These are phyloP conservation scores for Elongisporangium senticosum DNA, from an alignment of 352 stramenopile genomes.

Conservation along the genomic window DNA sequence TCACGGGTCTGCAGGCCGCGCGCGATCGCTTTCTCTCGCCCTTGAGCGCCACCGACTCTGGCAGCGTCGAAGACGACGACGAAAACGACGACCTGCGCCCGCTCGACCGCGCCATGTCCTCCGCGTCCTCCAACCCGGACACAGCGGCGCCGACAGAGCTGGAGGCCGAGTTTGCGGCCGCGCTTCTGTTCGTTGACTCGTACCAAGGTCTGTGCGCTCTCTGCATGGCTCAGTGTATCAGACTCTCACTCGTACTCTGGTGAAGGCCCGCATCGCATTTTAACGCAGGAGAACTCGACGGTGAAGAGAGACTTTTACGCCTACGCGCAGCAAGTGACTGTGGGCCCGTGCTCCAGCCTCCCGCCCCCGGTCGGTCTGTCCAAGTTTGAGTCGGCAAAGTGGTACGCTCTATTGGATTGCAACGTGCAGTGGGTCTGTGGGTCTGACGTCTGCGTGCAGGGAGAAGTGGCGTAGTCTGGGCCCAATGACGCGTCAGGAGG, in stretches of 20 bases:
- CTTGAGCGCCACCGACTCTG: conserved; percentile 9
- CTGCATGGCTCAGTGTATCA: neutral
- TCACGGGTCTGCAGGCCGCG: conserved; percentile 29
- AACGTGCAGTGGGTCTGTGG: conserved; percentile 1
- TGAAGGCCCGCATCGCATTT: conserved; percentile 63
- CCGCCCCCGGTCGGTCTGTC: conserved; percentile 24
- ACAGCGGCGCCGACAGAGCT: conserved; percentile 25
- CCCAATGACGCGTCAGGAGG: conserved; percentile 61
- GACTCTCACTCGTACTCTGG: neutral
- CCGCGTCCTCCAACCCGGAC: conserved; percentile 15
- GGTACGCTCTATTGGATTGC: conserved; percentile 13
- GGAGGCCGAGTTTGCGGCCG: conserved; percentile 66
- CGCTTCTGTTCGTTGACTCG: conserved; percentile 75
- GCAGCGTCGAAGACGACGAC: conserved; percentile 24
- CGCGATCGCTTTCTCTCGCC: conserved; percentile 38
- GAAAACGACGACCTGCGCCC: conserved; percentile 9
- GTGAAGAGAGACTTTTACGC: conserved; percentile 78
- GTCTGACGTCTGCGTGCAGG: conserved; percentile 17
- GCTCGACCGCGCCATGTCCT: conserved; percentile 24
- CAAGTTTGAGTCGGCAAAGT: conserved; percentile 57
- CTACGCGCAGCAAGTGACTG: conserved; percentile 69
- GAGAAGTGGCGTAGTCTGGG: conserved; percentile 73
- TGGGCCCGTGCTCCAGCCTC: conserved; percentile 37
- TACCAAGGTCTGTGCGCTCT: conserved; percentile 38
- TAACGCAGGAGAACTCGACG: conserved; percentile 66